Base-by-base conservation (phyloP, 257 asterid genomes). In the Solanum lycopersicoides region DNA sequence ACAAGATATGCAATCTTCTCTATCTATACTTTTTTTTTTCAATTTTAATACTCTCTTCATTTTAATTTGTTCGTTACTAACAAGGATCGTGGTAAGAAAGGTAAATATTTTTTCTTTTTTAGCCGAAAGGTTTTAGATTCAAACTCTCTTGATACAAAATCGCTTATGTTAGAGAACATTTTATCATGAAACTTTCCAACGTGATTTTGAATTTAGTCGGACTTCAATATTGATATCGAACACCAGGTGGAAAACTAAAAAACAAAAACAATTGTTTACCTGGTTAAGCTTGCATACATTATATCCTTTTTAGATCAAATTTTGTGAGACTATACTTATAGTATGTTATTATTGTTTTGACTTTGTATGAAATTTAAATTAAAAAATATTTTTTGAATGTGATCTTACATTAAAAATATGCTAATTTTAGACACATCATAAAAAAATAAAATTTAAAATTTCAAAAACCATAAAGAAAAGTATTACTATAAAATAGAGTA, bases 121-220 rank as follows among this genome's bases (percentile, higher is more conserved):
- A 56, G 1, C 0, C 11, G 0, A 56, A 0, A 18, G 0, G 4
- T 56, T 56, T 56, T 5, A 2, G 4, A 56, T 18, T 56, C 4
- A 56, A 18, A 5, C 4, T 4, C 1, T 10, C 7, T 53, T 7
- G 4, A n/a, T 3, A 56, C 12, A 56, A 56, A 53, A 56, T 18
- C 5, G 0, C 4, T 3, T 56, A 56, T 18, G 65, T 56, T 56
- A 18, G 11, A 11, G 65, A 56, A 4, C 2, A 53, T 23, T 53
- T 45, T 45, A 12, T 1, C 47, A 14, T 12, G 16, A 0, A 0
- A 47, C 14, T 56, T 56, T 7, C 0, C 2, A 0, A 56, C 2
- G 1, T 10, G 0, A 56, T 7, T 18, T 56, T 0, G 0, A 56
- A 56, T 56, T 18, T 18, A 56, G 0, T 56, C n/a, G 11, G 2